phyloP scores from a whole-genome alignment of 805 yeast species.

The Candida boidinii region DNA sequence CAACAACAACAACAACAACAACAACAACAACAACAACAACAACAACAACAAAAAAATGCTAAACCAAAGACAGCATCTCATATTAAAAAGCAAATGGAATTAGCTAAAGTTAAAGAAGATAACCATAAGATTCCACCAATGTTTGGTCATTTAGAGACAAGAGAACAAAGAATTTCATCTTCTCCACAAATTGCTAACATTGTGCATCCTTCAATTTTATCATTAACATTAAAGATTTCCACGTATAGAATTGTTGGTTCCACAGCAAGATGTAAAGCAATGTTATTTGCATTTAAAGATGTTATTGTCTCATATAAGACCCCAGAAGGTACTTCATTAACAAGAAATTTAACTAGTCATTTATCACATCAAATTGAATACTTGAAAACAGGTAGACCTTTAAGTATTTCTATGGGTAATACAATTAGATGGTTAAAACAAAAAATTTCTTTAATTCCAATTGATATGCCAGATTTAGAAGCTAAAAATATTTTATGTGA shows the following conservation, averaged over 20 bases:
- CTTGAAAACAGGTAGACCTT: constrained; percentile 82
- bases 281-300: constrained; percentile 75
- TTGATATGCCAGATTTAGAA: constrained; percentile 55
- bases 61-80: constrained; percentile 39
- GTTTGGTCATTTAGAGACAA: constrained; percentile 73
- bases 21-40: constrained; percentile 2
- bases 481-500: constrained; percentile 61
- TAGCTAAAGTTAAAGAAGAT: constrained; percentile 36
- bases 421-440: constrained; percentile 97
- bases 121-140: constrained; percentile 49
- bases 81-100: constrained; percentile 44
- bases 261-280: constrained; percentile 71
- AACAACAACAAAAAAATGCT: constrained; percentile 21
- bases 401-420: constrained; percentile 93
- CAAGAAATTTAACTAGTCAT: constrained; percentile 82
- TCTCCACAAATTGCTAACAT: constrained; percentile 52
- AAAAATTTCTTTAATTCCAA: constrained; percentile 74
- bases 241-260: constrained; percentile 88
- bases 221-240: constrained; percentile 72
- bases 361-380: constrained; percentile 90
- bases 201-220: constrained; percentile 79
- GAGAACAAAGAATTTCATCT: constrained; percentile 62
- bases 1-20: constrained; percentile 4
- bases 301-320: constrained; percentile 77
- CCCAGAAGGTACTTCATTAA: constrained; percentile 76